These are phyloP conservation scores for Suillus brevipes DNA, from an alignment of 768 basidiomycete species.

Conservation along the genomic window DNA sequence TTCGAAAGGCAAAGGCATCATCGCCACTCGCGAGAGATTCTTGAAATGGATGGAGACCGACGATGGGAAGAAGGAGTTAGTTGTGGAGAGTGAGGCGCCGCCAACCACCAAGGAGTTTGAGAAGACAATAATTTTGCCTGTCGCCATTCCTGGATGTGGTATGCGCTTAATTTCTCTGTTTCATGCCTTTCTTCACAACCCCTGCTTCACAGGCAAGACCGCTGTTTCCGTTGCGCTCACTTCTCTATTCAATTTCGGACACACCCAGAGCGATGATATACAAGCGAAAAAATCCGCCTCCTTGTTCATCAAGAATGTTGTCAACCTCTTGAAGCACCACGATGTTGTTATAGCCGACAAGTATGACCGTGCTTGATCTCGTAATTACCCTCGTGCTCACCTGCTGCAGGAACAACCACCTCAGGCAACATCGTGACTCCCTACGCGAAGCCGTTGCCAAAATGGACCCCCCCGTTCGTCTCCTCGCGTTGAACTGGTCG, in stretches of 20 bases:
- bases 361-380: slow-evolving; percentile 41
- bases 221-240: slow-evolving; percentile 75
- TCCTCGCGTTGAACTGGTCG: background rate
- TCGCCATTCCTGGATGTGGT: slow-evolving; percentile 95
- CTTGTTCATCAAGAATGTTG: slow-evolving; percentile 48
- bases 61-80: background rate
- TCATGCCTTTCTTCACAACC: background rate
- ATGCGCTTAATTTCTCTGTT: slow-evolving; percentile 28
- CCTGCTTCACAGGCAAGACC: slow-evolving; percentile 70
- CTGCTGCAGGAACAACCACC: slow-evolving; percentile 81
- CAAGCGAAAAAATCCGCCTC: slow-evolving; percentile 71
- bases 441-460: slow-evolving; percentile 56
- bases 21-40: slow-evolving; percentile 30
- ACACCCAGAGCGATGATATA: slow-evolving; percentile 94
- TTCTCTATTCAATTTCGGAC: slow-evolving; percentile 82
- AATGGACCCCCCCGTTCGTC: slow-evolving; percentile 35
- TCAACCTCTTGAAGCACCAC: slow-evolving; percentile 45
- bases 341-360: slow-evolving; percentile 93
- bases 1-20: slow-evolving; percentile 78
- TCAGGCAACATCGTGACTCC: slow-evolving; percentile 70
- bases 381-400: background rate
- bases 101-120: slow-evolving; percentile 21
- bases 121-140: slow-evolving; percentile 84
- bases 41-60: background rate
- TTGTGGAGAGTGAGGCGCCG: background rate